Base-by-base conservation (phyloP, 2,329 filamentous ascomycete genomes). In the Trichoderma afroharzianum region DNA sequence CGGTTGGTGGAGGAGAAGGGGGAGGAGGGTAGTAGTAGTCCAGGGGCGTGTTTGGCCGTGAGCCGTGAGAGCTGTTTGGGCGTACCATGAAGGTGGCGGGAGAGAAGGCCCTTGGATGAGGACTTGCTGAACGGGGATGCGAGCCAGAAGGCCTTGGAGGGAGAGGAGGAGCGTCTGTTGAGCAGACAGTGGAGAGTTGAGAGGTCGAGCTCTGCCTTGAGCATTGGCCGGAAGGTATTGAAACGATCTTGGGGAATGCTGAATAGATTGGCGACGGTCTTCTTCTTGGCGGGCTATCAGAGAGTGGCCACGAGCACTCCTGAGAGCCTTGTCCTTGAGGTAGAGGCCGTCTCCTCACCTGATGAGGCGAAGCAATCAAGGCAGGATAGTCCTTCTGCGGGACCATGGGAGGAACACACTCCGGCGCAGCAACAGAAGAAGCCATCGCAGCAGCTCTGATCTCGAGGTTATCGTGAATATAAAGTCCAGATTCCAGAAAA, bases 181-280 rank as follows among this genome's bases (percentile, higher is more conserved):
- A 77, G 3, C 80, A 78, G 15, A 78, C 77, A 47, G 76, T 75
- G 18, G 80, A 79, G 8, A 78, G 76, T 15, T 73, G 77, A 7
- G 80, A 79, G 64, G 72, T 77, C 18, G 73, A 63, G 57, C 24
- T 58, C n/a, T 68, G 30, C n/a, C 72, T 64, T 50, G 74, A 53
- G 50, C 33, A 69, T 18, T 67, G 15, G 14, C 68, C 70, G 6
- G 74, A 80, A 15, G 82, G 82, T 8, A 82, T 78, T 2, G 75
- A 72, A 7, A 77, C 72, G n/a, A 78, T 74, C 74, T 81, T 84
- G 6, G 83, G 83, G 71, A 84, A 85, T 50, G 83, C 78, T 1
- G 83, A 84, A 72, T 84, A 84, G 3, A 79, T 80, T 21, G 78
- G 75, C 11, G 76, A 73, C 11, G 77, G 39, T n/a, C 39, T 71